phyloP scores from a whole-genome alignment of 768 basidiomycete genomes.

The Tulasnella sp. region DNA sequence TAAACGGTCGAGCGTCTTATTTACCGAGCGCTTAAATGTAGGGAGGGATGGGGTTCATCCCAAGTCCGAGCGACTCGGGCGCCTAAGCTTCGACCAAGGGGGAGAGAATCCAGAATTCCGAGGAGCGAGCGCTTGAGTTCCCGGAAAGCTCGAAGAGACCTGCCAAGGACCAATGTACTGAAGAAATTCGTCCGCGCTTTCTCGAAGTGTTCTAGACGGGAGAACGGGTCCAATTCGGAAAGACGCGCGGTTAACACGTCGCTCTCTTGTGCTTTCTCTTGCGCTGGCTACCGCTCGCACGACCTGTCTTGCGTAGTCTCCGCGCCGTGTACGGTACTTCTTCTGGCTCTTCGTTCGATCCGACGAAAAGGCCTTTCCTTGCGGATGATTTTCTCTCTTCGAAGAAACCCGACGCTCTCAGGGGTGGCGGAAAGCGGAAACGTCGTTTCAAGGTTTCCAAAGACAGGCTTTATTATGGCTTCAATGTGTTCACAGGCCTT shows the following conservation, averaged over 20 bases:
- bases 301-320: background rate
- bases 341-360: background rate
- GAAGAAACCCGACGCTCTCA: too few relatives aligned
- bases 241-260: background rate
- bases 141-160: background rate
- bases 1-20: background rate
- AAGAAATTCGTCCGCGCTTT: background rate
- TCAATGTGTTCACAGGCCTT: background rate
- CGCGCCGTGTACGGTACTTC: background rate
- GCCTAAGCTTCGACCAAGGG: too few relatives aligned
- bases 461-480: background rate
- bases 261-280: background rate
- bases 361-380: background rate
- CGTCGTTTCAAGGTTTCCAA: background rate
- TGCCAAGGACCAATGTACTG: background rate
- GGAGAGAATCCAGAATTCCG: background rate
- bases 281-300: background rate
- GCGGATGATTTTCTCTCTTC: background rate
- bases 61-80: background rate
- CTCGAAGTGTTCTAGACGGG: background rate
- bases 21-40: background rate
- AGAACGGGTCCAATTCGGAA: background rate
- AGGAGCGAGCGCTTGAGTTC: slow-evolving; percentile 1
- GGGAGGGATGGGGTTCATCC: background rate
- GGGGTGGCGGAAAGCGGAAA: background rate